phyloP scores from a whole-genome alignment of 441 rosid genomes.

The Euphorbia corollata region DNA sequence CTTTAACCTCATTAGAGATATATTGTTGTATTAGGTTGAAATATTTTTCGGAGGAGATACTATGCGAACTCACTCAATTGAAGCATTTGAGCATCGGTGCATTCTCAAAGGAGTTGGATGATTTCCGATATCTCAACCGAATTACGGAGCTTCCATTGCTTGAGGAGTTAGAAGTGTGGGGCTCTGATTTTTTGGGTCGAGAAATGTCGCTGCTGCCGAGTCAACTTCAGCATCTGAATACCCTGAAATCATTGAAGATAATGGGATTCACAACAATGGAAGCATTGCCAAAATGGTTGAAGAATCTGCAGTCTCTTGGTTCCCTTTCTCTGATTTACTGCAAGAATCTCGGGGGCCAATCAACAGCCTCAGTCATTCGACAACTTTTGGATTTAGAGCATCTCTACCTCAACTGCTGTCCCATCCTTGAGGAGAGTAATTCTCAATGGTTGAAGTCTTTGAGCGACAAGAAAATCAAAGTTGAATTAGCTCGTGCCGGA shows the following conservation, averaged over 20 bases:
- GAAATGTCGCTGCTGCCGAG: constrained; percentile 19
- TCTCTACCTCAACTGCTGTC: too few species aligned
- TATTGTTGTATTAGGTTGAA: neutral
- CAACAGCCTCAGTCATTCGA: constrained; percentile 14
- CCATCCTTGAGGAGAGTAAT: too few species aligned
- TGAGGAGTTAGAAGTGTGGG: too few species aligned
- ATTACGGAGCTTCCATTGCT: constrained; percentile 15
- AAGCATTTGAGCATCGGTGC: too few species aligned
- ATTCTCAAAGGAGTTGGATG: too few species aligned
- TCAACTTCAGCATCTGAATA: constrained; percentile 24
- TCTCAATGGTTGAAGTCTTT: too few species aligned
- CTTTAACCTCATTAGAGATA: neutral
- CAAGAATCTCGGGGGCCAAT: constrained; percentile 9
- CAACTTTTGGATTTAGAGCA: too few species aligned
- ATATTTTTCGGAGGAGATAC: neutral
- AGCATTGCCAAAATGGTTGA: constrained; percentile 24
- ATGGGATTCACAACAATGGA: constrained; percentile 12
- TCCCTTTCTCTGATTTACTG: neutral
- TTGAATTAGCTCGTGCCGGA: too few species aligned
- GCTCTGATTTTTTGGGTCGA: too few species aligned
- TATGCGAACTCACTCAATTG: neutral
- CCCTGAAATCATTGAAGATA: constrained; percentile 4
- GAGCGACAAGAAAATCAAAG: too few species aligned
- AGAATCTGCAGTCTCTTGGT: constrained; percentile 22
- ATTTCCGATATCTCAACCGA: neutral